Base-by-base conservation (phyloP, 495 filamentous ascomycete genomes). In the Talaromyces proteolyticus region DNA sequence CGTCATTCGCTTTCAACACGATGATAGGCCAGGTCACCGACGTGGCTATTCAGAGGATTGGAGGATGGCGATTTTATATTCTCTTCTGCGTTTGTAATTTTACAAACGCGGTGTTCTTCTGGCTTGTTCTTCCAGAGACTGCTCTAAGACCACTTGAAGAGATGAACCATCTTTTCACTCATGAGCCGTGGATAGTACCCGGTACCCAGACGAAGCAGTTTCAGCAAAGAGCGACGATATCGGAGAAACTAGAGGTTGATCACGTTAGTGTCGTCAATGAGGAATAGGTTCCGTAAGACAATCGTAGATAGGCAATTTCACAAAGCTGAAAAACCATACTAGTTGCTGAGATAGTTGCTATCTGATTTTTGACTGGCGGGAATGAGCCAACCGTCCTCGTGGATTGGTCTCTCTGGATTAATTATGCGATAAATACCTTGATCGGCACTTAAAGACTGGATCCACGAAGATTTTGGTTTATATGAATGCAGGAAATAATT, bases 11-110 rank as follows among this genome's bases (percentile, higher is more conserved):
- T 4, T 86, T 87, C 68, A 87, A 87, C 66, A 87, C 84, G 8
- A 79, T 87, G 74, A 87, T 87, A 48, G 81, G 84, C 0, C 84
- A 87, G 57, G 72, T 86, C n/a, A 86, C 80, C 3, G 73, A 73
- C 25, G 74, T 78, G 45, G 82, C 81, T 0, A 78, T 86, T 64
- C 65, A 65, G 1, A 57, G 61, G 8, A 34, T 34, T 12, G 60
- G 79, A 10, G 59, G 69, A 0, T 85, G 77, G 57, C 57, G 58
- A 25, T 85, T 65, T 54, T 85, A 82, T 56, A 67, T 75, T 44
- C 50, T 84, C 8, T 85, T 84, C 55, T 69, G 80, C 54, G 70
- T 74, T 42, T 74, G 70, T 52, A 74, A 73, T 47, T 72, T 73
- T 56, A 72, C 68, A 18, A 73, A 87, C 58, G 83, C 84, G 0